A percentile compares a stretch with the other conserved stretches of the same genome.
phyloP scores from a whole-genome alignment of 2,329 filamentous ascomycete species.

The Talaromyces sp. region DNA sequence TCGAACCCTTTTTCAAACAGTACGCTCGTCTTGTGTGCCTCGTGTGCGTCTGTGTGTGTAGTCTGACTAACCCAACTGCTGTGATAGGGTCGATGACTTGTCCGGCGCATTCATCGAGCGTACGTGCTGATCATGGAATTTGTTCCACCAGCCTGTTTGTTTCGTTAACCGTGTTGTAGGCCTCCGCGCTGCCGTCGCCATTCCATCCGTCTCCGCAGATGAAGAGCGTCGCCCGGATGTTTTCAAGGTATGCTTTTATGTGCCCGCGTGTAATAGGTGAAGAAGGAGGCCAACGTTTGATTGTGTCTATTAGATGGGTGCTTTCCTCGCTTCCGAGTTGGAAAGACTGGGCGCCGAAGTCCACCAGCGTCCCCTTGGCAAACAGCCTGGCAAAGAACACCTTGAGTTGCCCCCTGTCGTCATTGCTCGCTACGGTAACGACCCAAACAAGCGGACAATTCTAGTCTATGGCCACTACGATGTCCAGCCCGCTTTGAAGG shows the following conservation, averaged over 20 bases:
- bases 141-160: not conserved
- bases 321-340: slow-evolving; percentile 82
- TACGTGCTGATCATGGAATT: slow-evolving; percentile 24
- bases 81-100: slow-evolving; percentile 63
- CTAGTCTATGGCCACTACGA: slow-evolving; percentile 98
- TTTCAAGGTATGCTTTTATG: slow-evolving; percentile 57
- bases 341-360: slow-evolving; percentile 79
- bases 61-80: slow-evolving; percentile 9
- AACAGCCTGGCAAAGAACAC: slow-evolving; percentile 85
- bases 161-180: slow-evolving; percentile 26
- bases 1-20: slow-evolving; percentile 90
- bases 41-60: not conserved
- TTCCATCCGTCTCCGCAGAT: slow-evolving; percentile 91
- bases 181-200: slow-evolving; percentile 86
- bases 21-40: slow-evolving; percentile 24
- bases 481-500: slow-evolving; percentile 88
- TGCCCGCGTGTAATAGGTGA: not conserved
- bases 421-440: slow-evolving; percentile 84
- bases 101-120: slow-evolving; percentile 82
- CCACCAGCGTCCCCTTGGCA: slow-evolving; percentile 79
- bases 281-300: not conserved
- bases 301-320: slow-evolving; percentile 64
- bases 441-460: slow-evolving; percentile 89
- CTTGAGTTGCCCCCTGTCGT: slow-evolving; percentile 91
- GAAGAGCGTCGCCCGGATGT: slow-evolving; percentile 86